Conservation (phyloP, 805 yeast species). For the Nakazawaea wickerhamii region DNA sequence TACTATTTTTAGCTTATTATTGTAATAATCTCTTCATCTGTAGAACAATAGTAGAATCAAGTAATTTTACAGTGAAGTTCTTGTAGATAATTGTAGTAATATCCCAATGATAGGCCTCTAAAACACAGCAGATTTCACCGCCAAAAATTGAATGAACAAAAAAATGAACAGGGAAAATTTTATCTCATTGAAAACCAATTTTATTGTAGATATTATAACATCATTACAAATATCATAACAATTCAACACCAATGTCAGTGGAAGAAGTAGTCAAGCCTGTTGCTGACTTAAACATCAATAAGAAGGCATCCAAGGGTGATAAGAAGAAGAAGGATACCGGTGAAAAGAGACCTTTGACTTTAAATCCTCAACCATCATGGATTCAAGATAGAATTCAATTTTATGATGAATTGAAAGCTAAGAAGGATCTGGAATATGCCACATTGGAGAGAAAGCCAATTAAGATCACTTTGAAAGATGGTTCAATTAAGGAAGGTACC, state of each 20-base stretch:
- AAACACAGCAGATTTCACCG: too few species aligned
- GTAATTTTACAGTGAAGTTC: too few species aligned
- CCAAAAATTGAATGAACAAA: too few species aligned
- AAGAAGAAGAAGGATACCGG: slow-evolving; percentile 37
- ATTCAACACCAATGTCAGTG: slow-evolving; percentile 15
- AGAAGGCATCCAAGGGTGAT: slow-evolving; percentile 30
- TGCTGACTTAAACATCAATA: slow-evolving; percentile 32
- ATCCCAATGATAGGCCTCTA: too few species aligned
- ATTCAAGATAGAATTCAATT: slow-evolving; percentile 72
- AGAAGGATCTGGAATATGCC: slow-evolving; percentile 69
- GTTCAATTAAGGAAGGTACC: slow-evolving; percentile 68
- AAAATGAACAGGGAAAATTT: too few species aligned
- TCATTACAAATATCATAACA: background rate
- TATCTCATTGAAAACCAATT: background rate
- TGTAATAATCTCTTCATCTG: too few species aligned
- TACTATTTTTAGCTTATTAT: too few species aligned
- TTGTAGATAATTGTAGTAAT: too few species aligned
- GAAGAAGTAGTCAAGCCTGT: slow-evolving; percentile 46
- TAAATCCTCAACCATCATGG: slow-evolving; percentile 81
- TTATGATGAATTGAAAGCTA: slow-evolving; percentile 74
- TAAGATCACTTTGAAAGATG: slow-evolving; percentile 82
- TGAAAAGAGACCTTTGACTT: slow-evolving; percentile 34
- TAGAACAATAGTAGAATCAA: too few species aligned
- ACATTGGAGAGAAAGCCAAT: slow-evolving; percentile 53
- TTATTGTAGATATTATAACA: too few species aligned